These are phyloP conservation scores for Cajanus cajan DNA, from an alignment of 306 rosid genomes.

Conservation along the genomic window DNA sequence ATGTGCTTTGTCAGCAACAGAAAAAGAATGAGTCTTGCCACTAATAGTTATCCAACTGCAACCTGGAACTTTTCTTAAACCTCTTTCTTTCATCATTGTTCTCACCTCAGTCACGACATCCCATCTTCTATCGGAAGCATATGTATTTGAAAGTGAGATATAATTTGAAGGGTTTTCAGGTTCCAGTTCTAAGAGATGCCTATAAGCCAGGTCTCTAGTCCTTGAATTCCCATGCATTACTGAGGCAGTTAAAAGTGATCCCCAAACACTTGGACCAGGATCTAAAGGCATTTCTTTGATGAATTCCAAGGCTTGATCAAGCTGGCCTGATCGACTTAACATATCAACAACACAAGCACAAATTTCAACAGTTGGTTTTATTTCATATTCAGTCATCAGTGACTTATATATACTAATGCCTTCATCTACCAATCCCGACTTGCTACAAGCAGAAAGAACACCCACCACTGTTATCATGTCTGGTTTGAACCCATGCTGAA, in stretches of 20 bases:
- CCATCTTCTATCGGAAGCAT: slow-evolving; percentile 71
- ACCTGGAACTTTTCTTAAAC: slow-evolving; percentile 70
- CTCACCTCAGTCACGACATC: slow-evolving; percentile 70
- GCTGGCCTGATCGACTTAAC: slow-evolving; percentile 67
- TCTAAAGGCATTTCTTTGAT: slow-evolving; percentile 54
- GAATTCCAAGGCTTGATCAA: slow-evolving; percentile 61
- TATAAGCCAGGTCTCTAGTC: slow-evolving; percentile 62
- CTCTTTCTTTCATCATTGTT: slow-evolving; percentile 67
- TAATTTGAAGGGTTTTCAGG: slow-evolving; percentile 77
- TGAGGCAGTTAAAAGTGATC: slow-evolving; percentile 68
- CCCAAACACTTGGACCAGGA: slow-evolving; percentile 81
- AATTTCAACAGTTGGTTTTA: slow-evolving; percentile 68
- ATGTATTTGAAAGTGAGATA: slow-evolving; percentile 65
- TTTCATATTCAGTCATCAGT: slow-evolving; percentile 32
- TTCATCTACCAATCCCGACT: slow-evolving; percentile 69
- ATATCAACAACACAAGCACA: slow-evolving; percentile 80
- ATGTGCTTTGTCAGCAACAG: slow-evolving; percentile 71
- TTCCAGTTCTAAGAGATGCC: slow-evolving; percentile 58
- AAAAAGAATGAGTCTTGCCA: slow-evolving; percentile 58
- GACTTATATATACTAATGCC: slow-evolving; percentile 64
- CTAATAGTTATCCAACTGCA: slow-evolving; percentile 77
- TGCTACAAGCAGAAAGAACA: slow-evolving; percentile 72
- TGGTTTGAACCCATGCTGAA: slow-evolving; percentile 53
- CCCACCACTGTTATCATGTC: slow-evolving; percentile 74
- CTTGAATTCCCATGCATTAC: slow-evolving; percentile 53